Conservation (phyloP, 495 filamentous ascomycete species). For the Mytilinidion resinicola region DNA sequence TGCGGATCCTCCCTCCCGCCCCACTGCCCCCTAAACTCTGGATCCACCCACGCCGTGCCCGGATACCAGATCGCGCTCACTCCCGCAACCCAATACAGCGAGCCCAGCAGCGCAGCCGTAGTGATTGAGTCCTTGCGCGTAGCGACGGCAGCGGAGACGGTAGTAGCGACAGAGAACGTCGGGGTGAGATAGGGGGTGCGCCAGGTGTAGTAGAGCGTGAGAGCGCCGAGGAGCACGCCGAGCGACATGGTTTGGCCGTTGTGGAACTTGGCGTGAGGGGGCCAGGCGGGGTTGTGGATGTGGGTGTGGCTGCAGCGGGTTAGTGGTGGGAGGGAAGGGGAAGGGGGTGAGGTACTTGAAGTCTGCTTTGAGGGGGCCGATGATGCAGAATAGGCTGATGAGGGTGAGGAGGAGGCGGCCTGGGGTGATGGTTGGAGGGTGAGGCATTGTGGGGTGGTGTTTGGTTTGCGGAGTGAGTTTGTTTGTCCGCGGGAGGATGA, state of each 20-base stretch:
- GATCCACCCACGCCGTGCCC: slow-evolving; percentile 18
- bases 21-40: no score
- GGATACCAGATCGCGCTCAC: slow-evolving; percentile 20
- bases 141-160: not conserved
- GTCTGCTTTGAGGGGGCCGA: slow-evolving; percentile 17
- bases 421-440: slow-evolving; percentile 2
- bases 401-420: slow-evolving; percentile 18
- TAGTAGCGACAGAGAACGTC: no score
- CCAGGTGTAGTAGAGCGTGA: slow-evolving; percentile 19
- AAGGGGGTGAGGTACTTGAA: slow-evolving; percentile 11
- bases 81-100: slow-evolving; percentile 22
- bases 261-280: slow-evolving; percentile 34
- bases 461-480: no score
- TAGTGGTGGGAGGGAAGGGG: not conserved
- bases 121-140: not conserved
- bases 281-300: slow-evolving; percentile 33
- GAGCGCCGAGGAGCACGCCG: slow-evolving; percentile 16
- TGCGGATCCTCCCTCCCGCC: slow-evolving; percentile 12
- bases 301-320: slow-evolving; percentile 24
- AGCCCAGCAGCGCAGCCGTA: slow-evolving; percentile 14
- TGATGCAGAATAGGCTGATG: slow-evolving; percentile 8
- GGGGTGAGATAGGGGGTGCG: no score
- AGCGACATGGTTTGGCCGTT: slow-evolving; percentile 33
- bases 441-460: not conserved
- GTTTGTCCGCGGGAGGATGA: no score